phyloP scores from a whole-genome alignment of 495 filamentous ascomycete species.

The Pyronema domesticum region DNA sequence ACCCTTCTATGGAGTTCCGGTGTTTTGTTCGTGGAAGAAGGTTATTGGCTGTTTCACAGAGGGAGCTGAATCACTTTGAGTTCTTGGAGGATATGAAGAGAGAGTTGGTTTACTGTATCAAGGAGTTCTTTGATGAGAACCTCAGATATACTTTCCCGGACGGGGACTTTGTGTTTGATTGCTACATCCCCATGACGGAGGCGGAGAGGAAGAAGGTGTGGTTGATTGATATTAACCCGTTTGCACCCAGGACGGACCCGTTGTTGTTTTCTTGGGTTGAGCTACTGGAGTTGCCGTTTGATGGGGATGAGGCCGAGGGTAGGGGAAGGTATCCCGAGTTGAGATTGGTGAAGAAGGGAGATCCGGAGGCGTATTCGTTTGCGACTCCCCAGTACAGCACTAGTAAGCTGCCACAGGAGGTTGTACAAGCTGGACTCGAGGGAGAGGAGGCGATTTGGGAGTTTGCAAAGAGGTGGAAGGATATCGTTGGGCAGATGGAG shows the following conservation, averaged over 20 bases:
- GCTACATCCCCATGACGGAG: conserved; percentile 67
- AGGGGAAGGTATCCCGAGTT: conserved; percentile 41
- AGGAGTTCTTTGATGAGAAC: conserved; percentile 53
- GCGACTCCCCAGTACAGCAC: conserved; percentile 76
- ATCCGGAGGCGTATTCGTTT: conserved; percentile 45
- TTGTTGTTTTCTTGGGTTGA: conserved; percentile 84
- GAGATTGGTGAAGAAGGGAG: conserved; percentile 48
- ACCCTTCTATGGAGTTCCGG: conserved; percentile 81
- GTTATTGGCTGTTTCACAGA: conserved; percentile 69
- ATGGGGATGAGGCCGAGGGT: conserved; percentile 25
- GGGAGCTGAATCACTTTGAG: conserved; percentile 75
- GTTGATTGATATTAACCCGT: conserved; percentile 89
- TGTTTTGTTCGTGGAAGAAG: conserved; percentile 71
- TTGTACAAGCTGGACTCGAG: conserved; percentile 71
- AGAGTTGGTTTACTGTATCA: conserved; percentile 42
- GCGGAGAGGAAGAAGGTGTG: conserved; percentile 41
- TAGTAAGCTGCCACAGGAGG: conserved; percentile 84
- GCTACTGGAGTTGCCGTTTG: conserved; percentile 44
- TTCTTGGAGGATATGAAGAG: conserved; percentile 53
- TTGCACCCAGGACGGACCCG: conserved; percentile 77
- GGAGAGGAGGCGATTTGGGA: conserved; percentile 63
- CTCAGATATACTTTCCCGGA: conserved; percentile 68
- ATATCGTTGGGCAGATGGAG: conserved; percentile 42
- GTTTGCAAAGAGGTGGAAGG: conserved; percentile 75
- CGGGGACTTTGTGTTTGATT: conserved; percentile 70